These are phyloP conservation scores for Penicillium occitanis DNA, from an alignment of 2,329 filamentous ascomycete genomes.

Conservation along the genomic window DNA sequence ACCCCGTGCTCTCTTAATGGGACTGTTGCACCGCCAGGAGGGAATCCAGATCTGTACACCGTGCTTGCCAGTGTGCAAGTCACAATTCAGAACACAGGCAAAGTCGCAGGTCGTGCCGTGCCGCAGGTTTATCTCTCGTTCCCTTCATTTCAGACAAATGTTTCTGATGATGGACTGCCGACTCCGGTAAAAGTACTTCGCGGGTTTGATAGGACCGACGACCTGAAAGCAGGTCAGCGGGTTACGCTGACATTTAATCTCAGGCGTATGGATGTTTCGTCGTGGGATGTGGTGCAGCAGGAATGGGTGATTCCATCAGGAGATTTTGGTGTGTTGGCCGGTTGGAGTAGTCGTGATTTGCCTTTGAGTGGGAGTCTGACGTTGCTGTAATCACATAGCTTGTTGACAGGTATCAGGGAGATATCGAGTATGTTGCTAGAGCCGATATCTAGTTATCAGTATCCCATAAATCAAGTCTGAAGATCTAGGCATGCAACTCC, in stretches of 20 bases:
- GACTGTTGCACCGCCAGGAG: constrained; percentile 43
- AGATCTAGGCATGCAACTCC: background rate
- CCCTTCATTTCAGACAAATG: constrained; percentile 27
- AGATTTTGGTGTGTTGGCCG: constrained; percentile 28
- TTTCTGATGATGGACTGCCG: constrained; percentile 20
- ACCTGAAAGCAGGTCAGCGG: constrained; percentile 44
- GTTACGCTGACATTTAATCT: constrained; percentile 48
- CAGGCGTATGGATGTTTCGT: constrained; percentile 38
- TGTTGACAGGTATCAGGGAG: too few species aligned
- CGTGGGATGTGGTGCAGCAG: constrained; percentile 38
- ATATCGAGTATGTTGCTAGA: background rate
- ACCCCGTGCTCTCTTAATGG: constrained; percentile 16
- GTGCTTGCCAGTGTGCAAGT: constrained; percentile 51
- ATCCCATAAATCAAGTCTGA: background rate
- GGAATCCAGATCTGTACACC: constrained; percentile 57
- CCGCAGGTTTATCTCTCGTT: constrained; percentile 58
- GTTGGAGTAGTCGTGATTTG: constrained; percentile 30
- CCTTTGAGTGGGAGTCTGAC: constrained; percentile 22
- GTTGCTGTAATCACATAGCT: background rate
- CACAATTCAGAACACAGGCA: constrained; percentile 54
- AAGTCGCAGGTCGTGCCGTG: constrained; percentile 49
- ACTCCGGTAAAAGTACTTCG: constrained; percentile 42
- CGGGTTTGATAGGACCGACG: constrained; percentile 53
- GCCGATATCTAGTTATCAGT: background rate
- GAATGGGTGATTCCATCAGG: constrained; percentile 35